These are phyloP conservation scores for Leishmania lainsoni DNA, from an alignment of 208 protist genomes.

Conservation along the genomic window DNA sequence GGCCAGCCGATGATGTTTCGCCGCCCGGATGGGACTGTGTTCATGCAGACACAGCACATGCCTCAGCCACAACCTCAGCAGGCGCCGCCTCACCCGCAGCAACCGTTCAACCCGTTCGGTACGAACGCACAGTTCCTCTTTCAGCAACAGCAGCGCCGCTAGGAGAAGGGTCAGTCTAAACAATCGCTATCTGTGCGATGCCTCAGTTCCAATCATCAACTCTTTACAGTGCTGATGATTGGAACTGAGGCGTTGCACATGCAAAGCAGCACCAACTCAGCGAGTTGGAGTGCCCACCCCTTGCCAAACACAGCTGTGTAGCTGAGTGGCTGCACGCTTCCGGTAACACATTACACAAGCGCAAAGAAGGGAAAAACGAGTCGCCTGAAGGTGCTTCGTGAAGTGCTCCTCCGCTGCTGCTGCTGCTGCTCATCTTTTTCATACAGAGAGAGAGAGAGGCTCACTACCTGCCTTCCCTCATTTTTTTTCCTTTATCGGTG, in stretches of 20 bases:
- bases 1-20: conserved; percentile 34
- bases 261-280: not conserved
- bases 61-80: conserved; percentile 26
- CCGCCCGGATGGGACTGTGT: conserved; percentile 32
- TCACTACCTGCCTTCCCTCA: not conserved
- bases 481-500: not conserved
- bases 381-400: not conserved
- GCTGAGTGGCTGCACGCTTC: not conserved
- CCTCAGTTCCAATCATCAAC: too few species aligned
- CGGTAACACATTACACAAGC: not conserved
- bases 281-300: not conserved
- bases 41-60: conserved; percentile 30
- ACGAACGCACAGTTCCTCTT: conserved; percentile 58
- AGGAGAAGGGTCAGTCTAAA: not conserved
- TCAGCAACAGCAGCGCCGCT: conserved; percentile 44
- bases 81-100: conserved; percentile 12
- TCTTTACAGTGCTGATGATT: not conserved
- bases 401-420: not conserved
- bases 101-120: conserved; percentile 33
- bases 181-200: not conserved
- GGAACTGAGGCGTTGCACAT: not conserved
- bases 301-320: not conserved
- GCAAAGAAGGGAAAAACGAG: not conserved
- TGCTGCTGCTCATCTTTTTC: not conserved
- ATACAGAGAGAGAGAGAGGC: not conserved